Base-by-base conservation (phyloP, 805 yeast genomes). In the Nakazawaea anatomiae region DNA sequence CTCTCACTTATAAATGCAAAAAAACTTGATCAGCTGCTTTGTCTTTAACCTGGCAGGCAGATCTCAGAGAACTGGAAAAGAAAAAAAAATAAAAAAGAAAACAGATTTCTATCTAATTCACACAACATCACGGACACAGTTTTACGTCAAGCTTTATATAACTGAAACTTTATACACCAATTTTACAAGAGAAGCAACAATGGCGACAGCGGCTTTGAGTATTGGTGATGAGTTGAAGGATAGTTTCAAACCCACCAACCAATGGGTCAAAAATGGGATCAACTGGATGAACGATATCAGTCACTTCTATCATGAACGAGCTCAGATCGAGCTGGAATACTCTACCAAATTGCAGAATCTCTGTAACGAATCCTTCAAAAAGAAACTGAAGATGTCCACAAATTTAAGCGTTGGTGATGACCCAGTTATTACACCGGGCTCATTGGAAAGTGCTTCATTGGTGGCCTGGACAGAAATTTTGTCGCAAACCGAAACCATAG, bases 381-480 rank as follows among this genome's bases (percentile, higher is more conserved):
- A 81, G 65, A 90, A 91, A 63, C 85, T 96, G 45, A 80, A 81
- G 56, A 67, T 74, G 14, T 73, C 89, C 9, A 79, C 92, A 0
- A 64, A 70, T 11, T 67, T 94, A 31, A 81, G 91, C 42, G 99
- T 94, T 2, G 99, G 99, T 29, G 96, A 89, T 54, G 79, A 79
- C 14, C 99, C 99, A 0, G 77, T 82, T 41, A 79, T 88, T 42
- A 94, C 99, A 0, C 98, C 99, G 0, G 99, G 99, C 0, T 89
- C 97, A 0, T 72, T 92, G 46, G 98, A 94, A 63, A 77, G 87
- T 56, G 96, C 97, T 0, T 75, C 87, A 12, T 69, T 91, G 55
- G 96, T 88, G 10, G 80, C 96, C 1, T 92, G 99, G 99, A 89
- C 80, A 43, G 96, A 89, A 56, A 79, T 91, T 6, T 75, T 92